Conservation (phyloP, 2,329 filamentous ascomycete species). For the Sporothrix phasma region DNA sequence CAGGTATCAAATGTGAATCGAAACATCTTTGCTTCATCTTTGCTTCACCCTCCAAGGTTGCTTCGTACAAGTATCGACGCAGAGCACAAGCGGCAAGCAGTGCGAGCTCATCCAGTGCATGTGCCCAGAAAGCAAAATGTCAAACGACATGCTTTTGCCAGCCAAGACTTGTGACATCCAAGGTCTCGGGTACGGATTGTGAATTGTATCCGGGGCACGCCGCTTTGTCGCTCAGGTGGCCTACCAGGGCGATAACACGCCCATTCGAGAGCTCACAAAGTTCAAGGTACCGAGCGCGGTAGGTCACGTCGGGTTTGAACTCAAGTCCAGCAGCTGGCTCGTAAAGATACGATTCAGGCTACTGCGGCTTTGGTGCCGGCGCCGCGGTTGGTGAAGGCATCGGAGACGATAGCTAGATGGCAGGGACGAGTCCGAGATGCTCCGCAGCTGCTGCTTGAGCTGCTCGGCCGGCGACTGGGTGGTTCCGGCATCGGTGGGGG, state of each 20-base stretch:
- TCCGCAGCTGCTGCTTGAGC: constrained; percentile 22
- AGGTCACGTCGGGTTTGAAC: constrained; percentile 19
- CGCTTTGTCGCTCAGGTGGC: not conserved
- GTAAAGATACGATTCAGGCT: constrained; percentile 22
- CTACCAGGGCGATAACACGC: not conserved
- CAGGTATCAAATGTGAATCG: not conserved
- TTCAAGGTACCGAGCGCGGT: not conserved
- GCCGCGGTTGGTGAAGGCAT: constrained; percentile 21
- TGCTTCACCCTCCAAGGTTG: not conserved
- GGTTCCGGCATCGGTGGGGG: constrained; percentile 14
- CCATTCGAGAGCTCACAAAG: not conserved
- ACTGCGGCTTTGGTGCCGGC: constrained; percentile 23
- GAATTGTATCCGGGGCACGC: not conserved
- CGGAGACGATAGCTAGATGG: constrained; percentile 22
- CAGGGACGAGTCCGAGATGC: constrained; percentile 22
- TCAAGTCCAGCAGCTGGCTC: constrained; percentile 21
- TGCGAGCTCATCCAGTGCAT: not conserved
- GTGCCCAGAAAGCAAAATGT: too few relatives aligned
- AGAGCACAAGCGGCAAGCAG: not conserved
- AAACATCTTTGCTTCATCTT: not conserved
- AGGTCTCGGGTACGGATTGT: not conserved
- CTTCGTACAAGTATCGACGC: not conserved
- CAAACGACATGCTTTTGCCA: not conserved
- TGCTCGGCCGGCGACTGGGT: constrained; percentile 21
- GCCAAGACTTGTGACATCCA: not conserved